Evolutionary conservation across 2,329 filamentous ascomycete genomes (phyloP).

Genomic region (Trichoderma koningiopsis): DNA sequence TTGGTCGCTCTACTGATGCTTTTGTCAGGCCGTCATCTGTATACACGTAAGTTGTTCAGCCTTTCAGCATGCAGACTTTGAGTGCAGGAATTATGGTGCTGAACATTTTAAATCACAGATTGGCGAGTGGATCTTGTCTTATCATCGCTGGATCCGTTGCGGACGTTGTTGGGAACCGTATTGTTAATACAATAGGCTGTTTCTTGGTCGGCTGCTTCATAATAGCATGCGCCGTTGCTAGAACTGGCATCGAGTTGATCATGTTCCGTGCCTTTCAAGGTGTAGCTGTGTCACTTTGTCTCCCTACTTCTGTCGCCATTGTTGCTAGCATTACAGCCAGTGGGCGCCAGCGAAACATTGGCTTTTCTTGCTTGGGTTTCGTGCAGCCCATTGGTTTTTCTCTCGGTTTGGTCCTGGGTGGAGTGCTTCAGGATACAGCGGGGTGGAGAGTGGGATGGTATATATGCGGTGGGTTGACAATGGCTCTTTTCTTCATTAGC

Average conservation of each 20-base stretch:
- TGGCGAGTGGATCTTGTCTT: background rate
- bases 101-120: background rate
- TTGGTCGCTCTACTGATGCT: background rate
- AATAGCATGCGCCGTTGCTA: slow-evolving; percentile 38
- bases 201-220: slow-evolving; percentile 40
- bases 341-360: slow-evolving; percentile 44
- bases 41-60: background rate
- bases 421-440: slow-evolving; percentile 50
- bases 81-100: background rate
- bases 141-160: slow-evolving; percentile 43
- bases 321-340: slow-evolving; percentile 43
- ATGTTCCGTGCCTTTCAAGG: slow-evolving; percentile 41
- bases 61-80: background rate
- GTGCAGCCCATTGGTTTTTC: slow-evolving; percentile 52
- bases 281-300: slow-evolving; percentile 42
- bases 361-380: slow-evolving; percentile 49
- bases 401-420: slow-evolving; percentile 52
- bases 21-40: background rate
- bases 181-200: slow-evolving; percentile 40
- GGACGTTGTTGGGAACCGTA: slow-evolving; percentile 41
- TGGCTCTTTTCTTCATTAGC: slow-evolving; percentile 39
- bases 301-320: slow-evolving; percentile 42
- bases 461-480: slow-evolving; percentile 44
- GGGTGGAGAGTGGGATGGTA: slow-evolving; percentile 48
- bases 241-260: slow-evolving; percentile 43